These are phyloP conservation scores for Quercus lobata DNA, from an alignment of 331 rosid genomes.

Conservation along the genomic window DNA sequence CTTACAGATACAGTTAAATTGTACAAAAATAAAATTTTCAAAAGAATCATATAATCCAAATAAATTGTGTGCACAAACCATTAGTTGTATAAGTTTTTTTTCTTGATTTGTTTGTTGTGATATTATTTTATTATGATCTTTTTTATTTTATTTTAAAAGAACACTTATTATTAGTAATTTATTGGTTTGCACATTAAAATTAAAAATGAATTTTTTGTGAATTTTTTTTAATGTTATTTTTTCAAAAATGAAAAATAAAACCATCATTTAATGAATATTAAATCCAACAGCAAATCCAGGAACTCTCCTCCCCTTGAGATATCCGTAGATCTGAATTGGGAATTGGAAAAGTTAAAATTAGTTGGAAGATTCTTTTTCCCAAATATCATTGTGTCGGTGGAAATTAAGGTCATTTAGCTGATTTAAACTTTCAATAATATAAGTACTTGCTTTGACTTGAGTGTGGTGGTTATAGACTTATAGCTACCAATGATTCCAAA, in stretches of 20 bases:
- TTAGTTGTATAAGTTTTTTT: too few species aligned
- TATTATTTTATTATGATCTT: too few species aligned
- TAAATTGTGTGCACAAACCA: too few species aligned
- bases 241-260: not conserved
- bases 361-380: not conserved
- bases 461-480: not conserved
- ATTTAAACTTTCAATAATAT: not conserved
- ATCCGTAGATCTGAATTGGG: not conserved
- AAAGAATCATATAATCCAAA: too few species aligned
- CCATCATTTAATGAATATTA: not conserved
- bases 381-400: slow-evolving; percentile 11
- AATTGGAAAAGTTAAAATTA: not conserved
- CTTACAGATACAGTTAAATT: too few species aligned
- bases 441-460: not conserved
- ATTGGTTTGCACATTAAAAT: too few species aligned
- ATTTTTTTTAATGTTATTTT: too few species aligned
- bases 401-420: not conserved
- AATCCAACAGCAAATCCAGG: not conserved
- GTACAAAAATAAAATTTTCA: too few species aligned
- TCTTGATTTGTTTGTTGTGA: too few species aligned
- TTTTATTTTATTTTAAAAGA: too few species aligned
- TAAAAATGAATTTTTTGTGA: too few species aligned
- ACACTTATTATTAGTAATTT: too few species aligned
- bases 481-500: slow-evolving; percentile 8
- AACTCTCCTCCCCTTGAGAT: not conserved